phyloP scores from a whole-genome alignment of 2,329 filamentous ascomycete species.

The Decorospora gaudefroyi region DNA sequence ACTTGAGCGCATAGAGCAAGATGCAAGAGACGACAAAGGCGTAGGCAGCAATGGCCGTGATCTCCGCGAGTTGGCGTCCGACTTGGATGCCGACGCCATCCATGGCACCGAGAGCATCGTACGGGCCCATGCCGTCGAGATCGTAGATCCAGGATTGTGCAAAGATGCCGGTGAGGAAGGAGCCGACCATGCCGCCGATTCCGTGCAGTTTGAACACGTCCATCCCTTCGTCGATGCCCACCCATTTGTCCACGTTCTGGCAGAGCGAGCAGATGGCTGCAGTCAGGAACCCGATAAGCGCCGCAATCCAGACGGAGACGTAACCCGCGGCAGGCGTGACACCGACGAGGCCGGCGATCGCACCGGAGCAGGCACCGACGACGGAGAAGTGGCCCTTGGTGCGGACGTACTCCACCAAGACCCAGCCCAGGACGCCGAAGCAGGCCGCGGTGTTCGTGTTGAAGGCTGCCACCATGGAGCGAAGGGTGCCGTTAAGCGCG shows the following conservation, averaged over 20 bases:
- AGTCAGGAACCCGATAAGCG: conserved; percentile 61
- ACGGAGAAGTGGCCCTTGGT: conserved; percentile 59
- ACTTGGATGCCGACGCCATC: conserved; percentile 62
- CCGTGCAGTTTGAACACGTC: conserved; percentile 65
- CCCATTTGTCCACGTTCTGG: conserved; percentile 59
- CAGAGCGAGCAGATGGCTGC: conserved; percentile 56
- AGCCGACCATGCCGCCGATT: conserved; percentile 61
- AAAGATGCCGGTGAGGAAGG: conserved; percentile 63
- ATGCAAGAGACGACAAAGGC: conserved; percentile 59
- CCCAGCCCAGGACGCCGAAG: conserved; percentile 60
- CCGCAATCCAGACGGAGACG: conserved; percentile 59
- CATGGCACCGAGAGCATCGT: conserved; percentile 54
- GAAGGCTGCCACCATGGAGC: conserved; percentile 60
- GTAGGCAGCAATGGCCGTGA: conserved; percentile 59
- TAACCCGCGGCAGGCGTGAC: conserved; percentile 62
- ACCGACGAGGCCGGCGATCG: conserved; percentile 64
- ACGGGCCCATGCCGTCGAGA: conserved; percentile 56
- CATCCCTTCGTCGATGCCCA: conserved; percentile 62
- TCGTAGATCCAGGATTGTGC: conserved; percentile 55
- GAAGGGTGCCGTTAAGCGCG: conserved; percentile 53
- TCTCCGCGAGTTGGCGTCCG: conserved; percentile 61
- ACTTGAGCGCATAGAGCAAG: conserved; percentile 59
- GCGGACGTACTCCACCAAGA: conserved; percentile 58
- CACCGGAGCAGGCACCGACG: conserved; percentile 62
- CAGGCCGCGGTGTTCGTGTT: conserved; percentile 63